Percentiles rank a stretch among this genome's conserved stretches.
Conservation (phyloP, 257 asterid genomes). For the Solanum ossicruentum region DNA sequence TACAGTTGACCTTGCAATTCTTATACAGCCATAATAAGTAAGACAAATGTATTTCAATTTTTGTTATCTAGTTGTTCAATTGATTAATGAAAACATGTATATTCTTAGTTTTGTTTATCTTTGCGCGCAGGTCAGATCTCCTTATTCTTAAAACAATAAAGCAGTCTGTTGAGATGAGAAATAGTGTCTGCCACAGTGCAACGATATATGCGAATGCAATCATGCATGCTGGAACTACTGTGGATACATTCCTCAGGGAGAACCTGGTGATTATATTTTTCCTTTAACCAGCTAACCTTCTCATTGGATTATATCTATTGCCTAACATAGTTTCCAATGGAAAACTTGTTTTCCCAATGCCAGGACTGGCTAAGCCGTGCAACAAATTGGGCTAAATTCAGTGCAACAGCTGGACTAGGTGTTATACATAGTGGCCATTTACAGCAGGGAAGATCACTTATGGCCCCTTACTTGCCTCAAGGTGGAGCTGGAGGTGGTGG, state of each 20-base stretch:
- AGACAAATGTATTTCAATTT: constrained; percentile 7
- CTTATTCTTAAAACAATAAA: constrained; percentile 91
- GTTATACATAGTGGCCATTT: constrained; percentile 95
- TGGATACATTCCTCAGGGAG: constrained; percentile 89
- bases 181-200: constrained; percentile 93
- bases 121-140: constrained; percentile 74
- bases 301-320: background rate
- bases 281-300: background rate
- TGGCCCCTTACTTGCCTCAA: constrained; percentile 99
- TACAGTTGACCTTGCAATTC: constrained; percentile 87
- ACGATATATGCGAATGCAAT: constrained; percentile 92
- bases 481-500: constrained; percentile 93
- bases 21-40: constrained; percentile 89
- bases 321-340: background rate
- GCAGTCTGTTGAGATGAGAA: constrained; percentile 96
- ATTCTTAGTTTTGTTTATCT: constrained; percentile 4
- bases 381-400: constrained; percentile 96
- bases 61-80: background rate
- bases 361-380: constrained; percentile 99
- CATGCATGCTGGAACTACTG: constrained; percentile 99
- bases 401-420: constrained; percentile 98
- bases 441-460: constrained; percentile 90
- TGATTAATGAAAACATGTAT: background rate
- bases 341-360: background rate
- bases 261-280: constrained; percentile 45